Evolutionary conservation across 176 grass and related monocot genomes (phyloP), one percentile per base, ranked within the genome.

Genomic region (maize (Zea mays)): DNA sequence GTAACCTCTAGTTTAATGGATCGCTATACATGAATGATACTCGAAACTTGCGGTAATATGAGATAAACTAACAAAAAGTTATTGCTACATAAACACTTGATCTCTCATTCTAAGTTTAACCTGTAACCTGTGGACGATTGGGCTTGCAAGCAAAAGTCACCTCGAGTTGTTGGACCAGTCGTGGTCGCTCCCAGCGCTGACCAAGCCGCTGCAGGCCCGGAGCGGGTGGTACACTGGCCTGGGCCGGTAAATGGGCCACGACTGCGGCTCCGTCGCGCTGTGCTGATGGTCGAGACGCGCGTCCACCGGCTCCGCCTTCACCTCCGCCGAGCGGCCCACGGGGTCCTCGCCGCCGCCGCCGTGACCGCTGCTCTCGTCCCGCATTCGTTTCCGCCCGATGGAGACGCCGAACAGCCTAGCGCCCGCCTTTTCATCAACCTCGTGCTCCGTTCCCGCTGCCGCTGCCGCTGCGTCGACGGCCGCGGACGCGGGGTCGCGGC

Each of bases 321-420:
- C 82, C 58, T 75, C 79, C 34, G 42, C 65, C 9, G 20, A 47
- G 7, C 38, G 34, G 12, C 21, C 21, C 7, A 65, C 47, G 10
- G 35, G 52, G 5, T 63, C 78, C 3, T 51, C 77, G 19, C 34
- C 62, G 21, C 43, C 74, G 33, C 43, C 78, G 52, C 45, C 74
- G 39, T 35, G 69, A 47, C 47, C 84, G 48, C 14, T 46, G 51
- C 51, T 61, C 13, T 70, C 86, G 35, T 73, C 82, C 0, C 82
- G 81, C 77, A 61, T 55, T 48, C 93, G 64, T 62, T 97, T 97
- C 68, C 84, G 51, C 2, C 93, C 90, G 36, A 92, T 91, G 19
- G 90, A 88, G 79, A 97, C 90, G 42, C 87, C 90, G 71, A 97
- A 97, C 13, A 97, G 78, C 81, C 71, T 80, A 6, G 93, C 74